Evolutionary conservation across 768 basidiomycete genomes (phyloP).

Genomic region (Tephrocybe sp.): DNA sequence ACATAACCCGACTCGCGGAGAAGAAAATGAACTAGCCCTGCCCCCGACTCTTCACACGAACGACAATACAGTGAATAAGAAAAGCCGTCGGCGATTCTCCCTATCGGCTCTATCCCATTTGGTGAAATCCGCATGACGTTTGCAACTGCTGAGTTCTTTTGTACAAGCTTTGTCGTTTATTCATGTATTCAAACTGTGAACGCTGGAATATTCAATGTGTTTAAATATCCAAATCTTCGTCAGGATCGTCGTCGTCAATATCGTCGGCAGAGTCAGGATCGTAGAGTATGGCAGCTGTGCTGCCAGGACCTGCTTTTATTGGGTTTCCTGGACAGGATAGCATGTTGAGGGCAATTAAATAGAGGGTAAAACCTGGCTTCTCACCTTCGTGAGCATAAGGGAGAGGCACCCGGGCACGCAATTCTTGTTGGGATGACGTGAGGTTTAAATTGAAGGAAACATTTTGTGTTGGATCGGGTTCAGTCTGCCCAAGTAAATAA

Average conservation of each 20-base stretch:
- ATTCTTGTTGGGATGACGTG: slow-evolving; percentile 76
- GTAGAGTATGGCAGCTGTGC: slow-evolving; percentile 64
- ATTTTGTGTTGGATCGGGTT: slow-evolving; percentile 62
- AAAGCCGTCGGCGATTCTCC: slow-evolving; percentile 28
- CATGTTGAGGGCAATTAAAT: not conserved
- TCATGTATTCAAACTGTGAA: not conserved
- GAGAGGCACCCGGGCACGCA: slow-evolving; percentile 78
- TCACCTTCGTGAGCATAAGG: slow-evolving; percentile 88
- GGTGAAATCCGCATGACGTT: slow-evolving; percentile 7
- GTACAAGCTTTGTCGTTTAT: not conserved
- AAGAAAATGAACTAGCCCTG: not conserved
- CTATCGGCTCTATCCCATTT: slow-evolving; percentile 29
- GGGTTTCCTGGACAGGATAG: slow-evolving; percentile 30
- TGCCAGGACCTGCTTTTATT: slow-evolving; percentile 13
- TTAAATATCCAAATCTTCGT: slow-evolving; percentile 88
- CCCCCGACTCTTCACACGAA: not conserved
- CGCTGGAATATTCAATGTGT: not conserved
- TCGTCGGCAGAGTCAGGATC: slow-evolving; percentile 94
- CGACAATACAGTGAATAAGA: slow-evolving; percentile 1
- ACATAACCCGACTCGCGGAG: not conserved
- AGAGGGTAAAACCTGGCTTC: not conserved
- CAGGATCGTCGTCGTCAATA: slow-evolving; percentile 93
- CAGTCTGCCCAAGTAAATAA: slow-evolving; percentile 20
- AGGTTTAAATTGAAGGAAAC: slow-evolving; percentile 87
- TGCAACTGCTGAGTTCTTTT: not conserved